phyloP scores from a whole-genome alignment of 2,329 filamentous ascomycete genomes.

The Verticillium longisporum region DNA sequence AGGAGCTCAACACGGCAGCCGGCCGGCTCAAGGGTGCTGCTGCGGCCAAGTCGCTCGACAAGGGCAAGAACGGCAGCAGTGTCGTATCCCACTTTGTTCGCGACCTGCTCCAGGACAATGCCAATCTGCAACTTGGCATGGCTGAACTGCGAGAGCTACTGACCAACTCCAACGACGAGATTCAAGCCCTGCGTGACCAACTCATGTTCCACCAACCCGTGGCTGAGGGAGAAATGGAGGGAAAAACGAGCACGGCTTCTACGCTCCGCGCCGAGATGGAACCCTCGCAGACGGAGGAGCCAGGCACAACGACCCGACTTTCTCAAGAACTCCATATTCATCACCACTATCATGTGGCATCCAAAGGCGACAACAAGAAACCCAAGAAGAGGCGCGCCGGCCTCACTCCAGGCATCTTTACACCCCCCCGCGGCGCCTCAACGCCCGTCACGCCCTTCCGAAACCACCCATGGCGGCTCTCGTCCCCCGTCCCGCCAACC shows the following conservation, averaged over 20 bases:
- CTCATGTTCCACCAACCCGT: slow-evolving; percentile 72
- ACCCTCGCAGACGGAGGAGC: slow-evolving; percentile 22
- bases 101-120: slow-evolving; percentile 91
- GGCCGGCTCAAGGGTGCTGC: slow-evolving; percentile 76
- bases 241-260: slow-evolving; percentile 31
- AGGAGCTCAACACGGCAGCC: slow-evolving; percentile 72
- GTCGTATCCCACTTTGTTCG: slow-evolving; percentile 96
- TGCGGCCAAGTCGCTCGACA: slow-evolving; percentile 57
- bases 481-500: slow-evolving; percentile 29
- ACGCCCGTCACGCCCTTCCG: slow-evolving; percentile 33
- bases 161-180: slow-evolving; percentile 87
- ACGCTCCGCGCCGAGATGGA: slow-evolving; percentile 69
- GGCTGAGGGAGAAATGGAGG: slow-evolving; percentile 31
- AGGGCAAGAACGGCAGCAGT: slow-evolving; percentile 51
- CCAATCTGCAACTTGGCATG: slow-evolving; percentile 85
- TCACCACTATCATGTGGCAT: slow-evolving; percentile 78
- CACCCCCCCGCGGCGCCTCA: slow-evolving; percentile 35
- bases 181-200: slow-evolving; percentile 78
- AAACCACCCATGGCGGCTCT: slow-evolving; percentile 28
- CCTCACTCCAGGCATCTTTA: slow-evolving; percentile 54
- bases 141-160: slow-evolving; percentile 88
- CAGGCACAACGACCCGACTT: slow-evolving; percentile 23
- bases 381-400: slow-evolving; percentile 67
- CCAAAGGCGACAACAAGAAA: slow-evolving; percentile 54
- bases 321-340: slow-evolving; percentile 85